Percentiles rank a stretch among this genome's conserved stretches.
These are phyloP conservation scores for Scheffersomyces quercinus DNA, from an alignment of 1,139 yeast species.

Conservation along the genomic window DNA sequence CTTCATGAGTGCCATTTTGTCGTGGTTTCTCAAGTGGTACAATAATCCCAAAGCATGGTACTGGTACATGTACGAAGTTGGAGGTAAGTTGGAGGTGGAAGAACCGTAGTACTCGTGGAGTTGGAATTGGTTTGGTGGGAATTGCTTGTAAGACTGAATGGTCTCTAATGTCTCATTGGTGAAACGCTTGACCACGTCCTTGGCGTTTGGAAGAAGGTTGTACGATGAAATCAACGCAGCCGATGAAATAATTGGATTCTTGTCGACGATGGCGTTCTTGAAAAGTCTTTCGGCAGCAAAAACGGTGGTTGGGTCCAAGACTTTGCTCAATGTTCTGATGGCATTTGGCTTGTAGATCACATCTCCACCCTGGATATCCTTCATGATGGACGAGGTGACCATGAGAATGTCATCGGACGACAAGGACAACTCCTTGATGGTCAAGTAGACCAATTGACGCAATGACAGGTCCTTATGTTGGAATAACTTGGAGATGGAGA, in stretches of 20 bases:
- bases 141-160: slow-evolving; percentile 65
- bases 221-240: slow-evolving; percentile 93
- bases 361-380: slow-evolving; percentile 91
- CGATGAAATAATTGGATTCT: slow-evolving; percentile 82
- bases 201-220: slow-evolving; percentile 85
- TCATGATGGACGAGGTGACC: slow-evolving; percentile 98
- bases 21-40: slow-evolving; percentile 86
- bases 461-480: slow-evolving; percentile 90
- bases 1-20: slow-evolving; percentile 91
- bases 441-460: slow-evolving; percentile 91
- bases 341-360: slow-evolving; percentile 91
- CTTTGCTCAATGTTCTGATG: slow-evolving; percentile 85
- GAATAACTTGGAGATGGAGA: slow-evolving; percentile 89
- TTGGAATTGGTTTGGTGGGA: slow-evolving; percentile 58
- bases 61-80: slow-evolving; percentile 81
- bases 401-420: slow-evolving; percentile 90
- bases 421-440: slow-evolving; percentile 84
- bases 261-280: slow-evolving; percentile 91
- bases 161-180: slow-evolving; percentile 93
- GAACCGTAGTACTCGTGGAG: slow-evolving; percentile 56
- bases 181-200: slow-evolving; percentile 91
- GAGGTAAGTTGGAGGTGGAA: slow-evolving; percentile 53
- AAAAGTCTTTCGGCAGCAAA: slow-evolving; percentile 92
- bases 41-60: slow-evolving; percentile 93
- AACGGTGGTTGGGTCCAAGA: slow-evolving; percentile 88